Evolutionary conservation across 805 yeast genomes (phyloP).

Genomic region (Candida morakotiae): DNA sequence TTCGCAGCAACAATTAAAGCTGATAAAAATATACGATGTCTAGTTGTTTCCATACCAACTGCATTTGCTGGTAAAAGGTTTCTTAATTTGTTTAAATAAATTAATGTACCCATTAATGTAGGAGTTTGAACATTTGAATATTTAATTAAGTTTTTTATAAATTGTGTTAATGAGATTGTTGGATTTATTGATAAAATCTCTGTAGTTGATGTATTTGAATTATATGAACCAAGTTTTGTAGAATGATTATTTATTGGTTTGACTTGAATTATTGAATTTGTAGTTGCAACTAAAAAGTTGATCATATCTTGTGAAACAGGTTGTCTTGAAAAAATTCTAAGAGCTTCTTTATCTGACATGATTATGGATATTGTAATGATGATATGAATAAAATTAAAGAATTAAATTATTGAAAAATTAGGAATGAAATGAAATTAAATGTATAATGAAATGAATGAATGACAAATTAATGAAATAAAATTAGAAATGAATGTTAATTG

Average conservation of each 20-base stretch:
- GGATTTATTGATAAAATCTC: constrained; percentile 14
- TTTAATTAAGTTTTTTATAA: constrained; percentile 68
- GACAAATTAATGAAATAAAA: not conserved
- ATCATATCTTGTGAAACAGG: constrained; percentile 59
- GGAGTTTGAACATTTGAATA: constrained; percentile 93
- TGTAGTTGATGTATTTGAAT: constrained; percentile 17
- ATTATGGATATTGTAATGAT: not conserved
- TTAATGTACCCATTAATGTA: constrained; percentile 88
- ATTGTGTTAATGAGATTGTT: constrained; percentile 42
- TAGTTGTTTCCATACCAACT: constrained; percentile 86
- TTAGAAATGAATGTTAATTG: not conserved
- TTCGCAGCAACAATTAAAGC: constrained; percentile 90
- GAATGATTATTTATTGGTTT: constrained; percentile 20
- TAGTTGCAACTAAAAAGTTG: constrained; percentile 52
- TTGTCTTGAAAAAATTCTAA: constrained; percentile 49
- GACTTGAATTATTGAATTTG: constrained; percentile 52
- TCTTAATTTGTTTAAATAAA: constrained; percentile 75
- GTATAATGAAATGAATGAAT: not conserved
- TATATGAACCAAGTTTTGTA: constrained; percentile 32
- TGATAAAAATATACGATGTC: constrained; percentile 89
- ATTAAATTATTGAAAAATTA: too few species aligned
- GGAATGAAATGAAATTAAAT: not conserved
- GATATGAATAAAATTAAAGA: not conserved
- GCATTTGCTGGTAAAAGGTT: constrained; percentile 81
- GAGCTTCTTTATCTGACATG: constrained; percentile 42